A percentile compares a stretch with the other conserved stretches of the same genome.
These are phyloP conservation scores for Cardamine resedifolia DNA, from an alignment of 345 rosid species.

Conservation along the genomic window DNA sequence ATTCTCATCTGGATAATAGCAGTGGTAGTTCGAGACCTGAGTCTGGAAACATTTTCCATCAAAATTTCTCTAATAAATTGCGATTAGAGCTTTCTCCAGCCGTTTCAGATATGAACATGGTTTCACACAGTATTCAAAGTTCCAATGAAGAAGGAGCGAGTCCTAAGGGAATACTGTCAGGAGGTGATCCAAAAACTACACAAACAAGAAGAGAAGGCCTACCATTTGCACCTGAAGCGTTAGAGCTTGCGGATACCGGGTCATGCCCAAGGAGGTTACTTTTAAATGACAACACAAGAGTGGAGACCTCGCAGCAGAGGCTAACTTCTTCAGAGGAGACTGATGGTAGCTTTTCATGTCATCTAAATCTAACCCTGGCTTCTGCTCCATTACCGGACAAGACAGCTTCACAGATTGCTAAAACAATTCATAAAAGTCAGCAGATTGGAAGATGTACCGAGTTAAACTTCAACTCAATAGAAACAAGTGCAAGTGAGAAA, in stretches of 20 bases:
- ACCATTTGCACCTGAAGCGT: constrained; percentile 53
- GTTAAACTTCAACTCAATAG: constrained; percentile 32
- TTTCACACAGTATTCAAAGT: constrained; percentile 78
- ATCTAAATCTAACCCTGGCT: constrained; percentile 77
- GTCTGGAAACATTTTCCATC: constrained; percentile 62
- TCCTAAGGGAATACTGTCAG: constrained; percentile 50
- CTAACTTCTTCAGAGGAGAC: constrained; percentile 56
- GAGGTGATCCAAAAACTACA: constrained; percentile 48
- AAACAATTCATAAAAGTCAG: constrained; percentile 41
- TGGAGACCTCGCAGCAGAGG: constrained; percentile 46
- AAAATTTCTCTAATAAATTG: constrained; percentile 72
- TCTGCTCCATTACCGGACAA: constrained; percentile 68
- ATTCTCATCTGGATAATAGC: constrained; percentile 55
- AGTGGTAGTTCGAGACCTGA: constrained; percentile 61
- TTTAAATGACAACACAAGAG: constrained; percentile 42
- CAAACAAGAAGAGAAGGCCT: constrained; percentile 51
- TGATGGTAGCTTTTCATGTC: constrained; percentile 77
- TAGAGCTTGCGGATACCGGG: constrained; percentile 85
- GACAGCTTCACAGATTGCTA: constrained; percentile 43
- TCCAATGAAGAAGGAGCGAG: constrained; percentile 66
- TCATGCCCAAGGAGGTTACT: constrained; percentile 52
- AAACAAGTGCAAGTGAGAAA: constrained; percentile 28
- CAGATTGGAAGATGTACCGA: constrained; percentile 40
- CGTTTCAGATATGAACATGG: constrained; percentile 78
- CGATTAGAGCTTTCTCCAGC: constrained; percentile 80